phyloP scores from a whole-genome alignment of 495 filamentous ascomycete species.

The Penicillium angulare region DNA sequence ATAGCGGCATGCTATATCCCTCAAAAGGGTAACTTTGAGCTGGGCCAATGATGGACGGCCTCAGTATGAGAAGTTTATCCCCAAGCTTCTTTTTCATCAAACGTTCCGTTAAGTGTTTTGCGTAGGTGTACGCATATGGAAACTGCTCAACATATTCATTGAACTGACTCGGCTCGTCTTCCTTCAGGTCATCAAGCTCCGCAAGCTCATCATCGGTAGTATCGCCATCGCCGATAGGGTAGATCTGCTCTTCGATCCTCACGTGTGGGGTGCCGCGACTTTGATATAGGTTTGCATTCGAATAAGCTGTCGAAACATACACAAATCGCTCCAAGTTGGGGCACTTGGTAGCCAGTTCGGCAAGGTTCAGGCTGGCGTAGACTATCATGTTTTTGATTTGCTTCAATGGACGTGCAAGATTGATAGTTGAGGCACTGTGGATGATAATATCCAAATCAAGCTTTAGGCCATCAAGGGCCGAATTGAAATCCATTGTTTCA shows the following conservation, averaged over 20 bases:
- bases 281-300: slow-evolving; percentile 12
- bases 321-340: slow-evolving; percentile 14
- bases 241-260: slow-evolving; percentile 4
- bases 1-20: background rate
- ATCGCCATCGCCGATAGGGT: background rate
- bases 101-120: background rate
- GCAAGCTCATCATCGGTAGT: background rate
- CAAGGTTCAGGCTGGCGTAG: background rate
- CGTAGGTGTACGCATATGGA: background rate
- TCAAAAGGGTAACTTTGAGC: background rate
- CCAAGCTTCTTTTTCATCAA: background rate
- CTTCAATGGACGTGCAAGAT: slow-evolving; percentile 5
- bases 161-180: background rate
- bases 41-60: background rate
- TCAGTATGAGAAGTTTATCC: background rate
- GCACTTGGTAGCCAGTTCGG: background rate
- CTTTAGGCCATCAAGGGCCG: background rate
- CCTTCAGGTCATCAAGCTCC: background rate
- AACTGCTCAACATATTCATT: background rate
- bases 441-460: slow-evolving; percentile 14
- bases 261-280: background rate
- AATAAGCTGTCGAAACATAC: slow-evolving; percentile 21
- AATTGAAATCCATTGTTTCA: background rate
- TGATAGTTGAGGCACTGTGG: slow-evolving; percentile 26
- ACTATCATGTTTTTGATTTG: slow-evolving; percentile 7